Conservation (phyloP, 106 monocot genomes). For the Dioscorea zingiberensis region DNA sequence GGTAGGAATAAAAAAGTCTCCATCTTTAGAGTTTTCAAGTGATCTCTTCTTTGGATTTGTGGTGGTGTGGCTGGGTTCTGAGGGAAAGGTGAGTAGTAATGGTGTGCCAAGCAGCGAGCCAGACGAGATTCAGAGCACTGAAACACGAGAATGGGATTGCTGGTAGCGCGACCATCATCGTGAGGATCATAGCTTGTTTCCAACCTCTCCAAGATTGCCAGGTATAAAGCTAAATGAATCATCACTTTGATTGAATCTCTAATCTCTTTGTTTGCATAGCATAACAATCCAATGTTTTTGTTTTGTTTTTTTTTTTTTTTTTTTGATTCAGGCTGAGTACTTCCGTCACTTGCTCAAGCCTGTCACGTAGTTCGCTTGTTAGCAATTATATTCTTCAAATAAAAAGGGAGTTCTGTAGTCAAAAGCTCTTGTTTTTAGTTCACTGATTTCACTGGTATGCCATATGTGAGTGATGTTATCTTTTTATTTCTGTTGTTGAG, state of each 20-base stretch:
- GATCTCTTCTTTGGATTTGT: too few species aligned
- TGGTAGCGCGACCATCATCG: constrained; percentile 62
- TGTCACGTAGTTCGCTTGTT: constrained; percentile 55
- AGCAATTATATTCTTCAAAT: too few species aligned
- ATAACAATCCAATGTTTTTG: not conserved
- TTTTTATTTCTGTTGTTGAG: too few species aligned
- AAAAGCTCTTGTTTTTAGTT: too few species aligned
- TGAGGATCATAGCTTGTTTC: constrained; percentile 78
- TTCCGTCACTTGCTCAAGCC: constrained; percentile 90
- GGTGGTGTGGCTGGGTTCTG: not conserved
- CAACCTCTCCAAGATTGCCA: constrained; percentile 85
- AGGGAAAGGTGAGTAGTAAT: constrained; percentile 49
- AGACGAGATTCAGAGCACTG: constrained; percentile 84
- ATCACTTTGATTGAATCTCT: too few species aligned
- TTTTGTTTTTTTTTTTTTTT: not conserved
- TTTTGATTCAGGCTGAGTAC: constrained; percentile 66
- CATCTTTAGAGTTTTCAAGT: too few species aligned
- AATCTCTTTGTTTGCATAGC: not conserved
- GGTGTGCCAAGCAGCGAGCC: constrained; percentile 77
- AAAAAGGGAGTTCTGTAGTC: too few species aligned
- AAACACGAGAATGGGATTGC: constrained; percentile 82
- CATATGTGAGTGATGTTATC: too few species aligned
- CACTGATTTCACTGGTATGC: too few species aligned
- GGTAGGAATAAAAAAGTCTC: too few species aligned
- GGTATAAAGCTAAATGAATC: constrained; percentile 24